Evolutionary conservation across 306 rosid genomes (phyloP).

Genomic region (Neltuma alba): DNA sequence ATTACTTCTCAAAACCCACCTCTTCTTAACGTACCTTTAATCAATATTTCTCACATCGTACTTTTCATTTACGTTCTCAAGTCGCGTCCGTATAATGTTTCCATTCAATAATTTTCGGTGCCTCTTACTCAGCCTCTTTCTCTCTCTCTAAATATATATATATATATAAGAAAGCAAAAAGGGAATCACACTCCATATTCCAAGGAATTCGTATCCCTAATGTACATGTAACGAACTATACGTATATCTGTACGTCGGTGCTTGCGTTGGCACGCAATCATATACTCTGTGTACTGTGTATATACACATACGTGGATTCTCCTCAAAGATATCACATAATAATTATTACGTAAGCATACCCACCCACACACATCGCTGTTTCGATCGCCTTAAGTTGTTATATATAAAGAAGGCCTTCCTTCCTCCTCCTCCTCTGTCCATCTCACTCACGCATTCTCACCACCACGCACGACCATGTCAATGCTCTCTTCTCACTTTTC

Average conservation of each 20-base stretch:
- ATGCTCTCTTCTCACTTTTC: background rate
- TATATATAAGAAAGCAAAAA: too few relatives aligned
- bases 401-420: background rate
- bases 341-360: background rate
- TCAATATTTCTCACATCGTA: background rate
- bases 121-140: background rate
- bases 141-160: too few relatives aligned
- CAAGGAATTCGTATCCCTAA: background rate
- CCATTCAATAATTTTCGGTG: background rate
- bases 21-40: background rate
- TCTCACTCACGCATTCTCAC: background rate
- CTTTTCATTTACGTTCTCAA: background rate
- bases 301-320: constrained; percentile 57
- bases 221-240: background rate
- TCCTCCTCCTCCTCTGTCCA: background rate
- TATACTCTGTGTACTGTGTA: background rate
- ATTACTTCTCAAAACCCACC: background rate
- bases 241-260: background rate
- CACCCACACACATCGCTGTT: background rate
- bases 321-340: constrained; percentile 47
- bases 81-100: background rate
- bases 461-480: constrained; percentile 37
- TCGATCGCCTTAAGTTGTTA: background rate
- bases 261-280: constrained; percentile 27
- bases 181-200: too few relatives aligned